Percentiles rank a stretch among this genome's conserved stretches.
These are phyloP conservation scores for Aristolochia californica DNA, from an alignment of 164 flowering plant genomes.

Conservation along the genomic window DNA sequence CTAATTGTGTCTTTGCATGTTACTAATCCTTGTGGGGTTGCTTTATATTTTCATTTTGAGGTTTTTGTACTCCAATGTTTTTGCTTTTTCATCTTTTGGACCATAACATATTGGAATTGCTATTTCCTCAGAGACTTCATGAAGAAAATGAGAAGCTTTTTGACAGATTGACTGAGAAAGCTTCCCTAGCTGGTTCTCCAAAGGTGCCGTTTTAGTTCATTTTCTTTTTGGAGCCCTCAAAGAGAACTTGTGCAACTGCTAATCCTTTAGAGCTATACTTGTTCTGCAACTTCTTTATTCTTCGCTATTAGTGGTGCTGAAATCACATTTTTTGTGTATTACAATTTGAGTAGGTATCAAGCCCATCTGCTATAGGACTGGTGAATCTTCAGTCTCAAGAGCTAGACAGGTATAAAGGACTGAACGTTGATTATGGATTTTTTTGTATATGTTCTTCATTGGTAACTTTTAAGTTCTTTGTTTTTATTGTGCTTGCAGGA, in stretches of 20 bases:
- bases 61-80: too few relatives aligned
- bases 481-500: slow-evolving; percentile 35
- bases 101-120: slow-evolving; percentile 2
- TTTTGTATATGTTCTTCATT: not conserved
- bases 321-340: not conserved
- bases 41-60: too few relatives aligned
- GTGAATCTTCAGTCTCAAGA: slow-evolving; percentile 35
- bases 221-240: not conserved
- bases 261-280: not conserved
- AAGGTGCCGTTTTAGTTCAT: slow-evolving; percentile 38
- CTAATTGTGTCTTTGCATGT: too few relatives aligned
- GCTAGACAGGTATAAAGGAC: slow-evolving; percentile 28
- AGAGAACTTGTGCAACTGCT: too few relatives aligned
- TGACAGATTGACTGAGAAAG: slow-evolving; percentile 78
- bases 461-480: not conserved
- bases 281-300: not conserved
- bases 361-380: slow-evolving; percentile 36
- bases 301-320: not conserved
- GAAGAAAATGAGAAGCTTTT: slow-evolving; percentile 96
- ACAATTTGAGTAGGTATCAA: slow-evolving; percentile 37
- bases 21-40: too few relatives aligned
- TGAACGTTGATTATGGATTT: not conserved
- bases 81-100: too few relatives aligned
- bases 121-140: slow-evolving; percentile 69
- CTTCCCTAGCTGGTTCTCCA: slow-evolving; percentile 46